Conservation (phyloP, 2,329 filamentous ascomycete species). For the Metarhizium brunneum region DNA sequence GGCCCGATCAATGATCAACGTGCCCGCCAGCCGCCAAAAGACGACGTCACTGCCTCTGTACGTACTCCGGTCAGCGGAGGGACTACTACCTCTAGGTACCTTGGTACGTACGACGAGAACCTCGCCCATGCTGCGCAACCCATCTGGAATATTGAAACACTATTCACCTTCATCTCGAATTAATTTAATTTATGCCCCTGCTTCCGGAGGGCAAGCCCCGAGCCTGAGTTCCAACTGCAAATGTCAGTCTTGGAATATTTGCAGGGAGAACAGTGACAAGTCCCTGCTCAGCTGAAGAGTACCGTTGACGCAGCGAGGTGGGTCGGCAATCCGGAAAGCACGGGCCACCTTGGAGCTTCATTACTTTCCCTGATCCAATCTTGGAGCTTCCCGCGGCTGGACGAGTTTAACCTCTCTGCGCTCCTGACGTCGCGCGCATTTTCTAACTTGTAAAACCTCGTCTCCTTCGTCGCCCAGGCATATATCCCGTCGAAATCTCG, state of each 20-base stretch:
- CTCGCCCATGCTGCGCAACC: too few species aligned
- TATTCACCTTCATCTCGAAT: too few species aligned
- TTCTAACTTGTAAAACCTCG: neutral
- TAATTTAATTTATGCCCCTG: too few species aligned
- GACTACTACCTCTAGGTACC: too few species aligned
- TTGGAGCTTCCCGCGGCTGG: constrained; percentile 3
- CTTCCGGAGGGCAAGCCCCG: neutral
- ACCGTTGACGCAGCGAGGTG: neutral
- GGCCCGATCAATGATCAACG: too few species aligned
- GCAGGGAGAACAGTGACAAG: neutral
- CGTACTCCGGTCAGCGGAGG: too few species aligned
- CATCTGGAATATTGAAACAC: too few species aligned
- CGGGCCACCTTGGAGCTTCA: neutral
- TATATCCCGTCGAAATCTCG: neutral
- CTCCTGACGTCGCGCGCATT: neutral
- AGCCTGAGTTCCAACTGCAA: too few species aligned
- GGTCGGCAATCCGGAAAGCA: neutral
- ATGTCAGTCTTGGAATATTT: too few species aligned
- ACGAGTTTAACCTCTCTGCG: neutral
- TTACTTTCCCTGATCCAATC: neutral
- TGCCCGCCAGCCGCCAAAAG: too few species aligned
- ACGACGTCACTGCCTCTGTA: neutral
- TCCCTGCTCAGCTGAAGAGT: neutral
- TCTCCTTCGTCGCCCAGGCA: neutral
- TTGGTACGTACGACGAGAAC: too few species aligned